Evolutionary conservation across 2,329 filamentous ascomycete species (phyloP).

Genomic region (Diplodia corticola): DNA sequence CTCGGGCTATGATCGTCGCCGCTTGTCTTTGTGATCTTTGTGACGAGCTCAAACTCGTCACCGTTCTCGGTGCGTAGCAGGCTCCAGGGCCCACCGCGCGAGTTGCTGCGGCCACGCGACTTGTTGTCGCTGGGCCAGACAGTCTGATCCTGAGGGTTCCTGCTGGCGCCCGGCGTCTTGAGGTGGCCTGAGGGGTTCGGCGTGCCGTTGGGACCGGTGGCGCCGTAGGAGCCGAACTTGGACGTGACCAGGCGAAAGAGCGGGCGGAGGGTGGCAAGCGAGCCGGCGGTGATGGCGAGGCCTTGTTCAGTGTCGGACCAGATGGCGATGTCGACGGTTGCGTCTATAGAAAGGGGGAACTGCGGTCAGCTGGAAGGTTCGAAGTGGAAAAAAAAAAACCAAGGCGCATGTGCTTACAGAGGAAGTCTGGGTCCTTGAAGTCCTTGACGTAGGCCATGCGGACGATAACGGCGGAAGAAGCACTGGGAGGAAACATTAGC

Average conservation of each 20-base stretch:
- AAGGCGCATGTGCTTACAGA: conserved; percentile 27
- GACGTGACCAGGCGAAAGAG: conserved; percentile 31
- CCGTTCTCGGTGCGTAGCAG: conserved; percentile 5
- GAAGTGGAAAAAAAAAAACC: too few species aligned
- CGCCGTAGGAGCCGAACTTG: background rate
- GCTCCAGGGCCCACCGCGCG: background rate
- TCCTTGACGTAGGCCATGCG: conserved; percentile 40
- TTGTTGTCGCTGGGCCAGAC: conserved; percentile 3
- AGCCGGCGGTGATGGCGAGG: conserved; percentile 39
- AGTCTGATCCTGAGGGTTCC: background rate
- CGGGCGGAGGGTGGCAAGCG: conserved; percentile 40
- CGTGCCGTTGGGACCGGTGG: background rate
- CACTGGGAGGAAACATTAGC: conserved; percentile 15
- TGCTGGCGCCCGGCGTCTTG: background rate
- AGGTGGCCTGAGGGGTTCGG: background rate
- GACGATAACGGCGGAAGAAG: conserved; percentile 38
- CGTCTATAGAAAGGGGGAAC: too few species aligned
- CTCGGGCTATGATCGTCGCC: background rate
- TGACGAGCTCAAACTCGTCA: conserved; percentile 12
- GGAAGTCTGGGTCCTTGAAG: conserved; percentile 38
- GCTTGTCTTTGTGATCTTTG: background rate
- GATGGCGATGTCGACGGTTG: conserved; percentile 40
- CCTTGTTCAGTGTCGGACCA: conserved; percentile 41
- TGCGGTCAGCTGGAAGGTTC: too few species aligned
- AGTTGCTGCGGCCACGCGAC: background rate